phyloP scores from a whole-genome alignment of 306 rosid species.

The Quercus berberidifolia region DNA sequence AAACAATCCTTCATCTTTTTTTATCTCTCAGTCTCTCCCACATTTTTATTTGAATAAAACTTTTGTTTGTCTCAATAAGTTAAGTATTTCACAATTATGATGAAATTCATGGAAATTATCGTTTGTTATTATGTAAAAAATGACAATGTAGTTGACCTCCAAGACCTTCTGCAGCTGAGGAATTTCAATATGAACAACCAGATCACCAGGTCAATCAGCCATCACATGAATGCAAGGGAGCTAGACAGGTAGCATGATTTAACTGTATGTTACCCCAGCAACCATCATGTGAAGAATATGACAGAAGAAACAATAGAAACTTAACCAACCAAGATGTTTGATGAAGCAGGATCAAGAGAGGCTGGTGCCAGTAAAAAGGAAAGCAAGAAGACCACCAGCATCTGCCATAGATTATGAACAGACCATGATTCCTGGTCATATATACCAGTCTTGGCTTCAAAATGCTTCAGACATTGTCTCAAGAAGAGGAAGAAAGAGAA shows the following conservation, averaged over 20 bases:
- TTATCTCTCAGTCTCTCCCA: no score
- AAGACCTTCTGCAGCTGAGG: constrained; percentile 36
- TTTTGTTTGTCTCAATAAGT: no score
- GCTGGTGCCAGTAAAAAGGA: constrained; percentile 44
- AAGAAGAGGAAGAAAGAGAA: constrained; percentile 55
- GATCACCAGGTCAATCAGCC: constrained; percentile 28
- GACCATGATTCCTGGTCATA: constrained; percentile 64
- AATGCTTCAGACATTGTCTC: constrained; percentile 58
- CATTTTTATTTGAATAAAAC: no score
- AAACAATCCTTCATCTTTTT: no score
- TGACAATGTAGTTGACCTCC: not conserved
- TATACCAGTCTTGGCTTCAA: constrained; percentile 79
- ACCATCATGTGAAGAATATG: constrained; percentile 3
- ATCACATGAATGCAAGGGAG: constrained; percentile 26
- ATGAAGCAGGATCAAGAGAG: constrained; percentile 44
- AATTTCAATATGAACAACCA: constrained; percentile 35
- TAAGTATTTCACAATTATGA: no score
- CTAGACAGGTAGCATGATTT: constrained; percentile 39
- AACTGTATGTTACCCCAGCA: not conserved
- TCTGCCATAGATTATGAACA: constrained; percentile 63
- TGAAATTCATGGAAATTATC: no score
- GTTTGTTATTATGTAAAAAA: no score
- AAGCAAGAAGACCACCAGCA: constrained; percentile 33
- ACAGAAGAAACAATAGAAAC: not conserved
- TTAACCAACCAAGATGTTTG: constrained; percentile 13